A percentile compares a stretch with the other conserved stretches of the same genome.
Conservation (phyloP, 2,329 filamentous ascomycete species). For the Ophiostoma himal-ulmi region DNA sequence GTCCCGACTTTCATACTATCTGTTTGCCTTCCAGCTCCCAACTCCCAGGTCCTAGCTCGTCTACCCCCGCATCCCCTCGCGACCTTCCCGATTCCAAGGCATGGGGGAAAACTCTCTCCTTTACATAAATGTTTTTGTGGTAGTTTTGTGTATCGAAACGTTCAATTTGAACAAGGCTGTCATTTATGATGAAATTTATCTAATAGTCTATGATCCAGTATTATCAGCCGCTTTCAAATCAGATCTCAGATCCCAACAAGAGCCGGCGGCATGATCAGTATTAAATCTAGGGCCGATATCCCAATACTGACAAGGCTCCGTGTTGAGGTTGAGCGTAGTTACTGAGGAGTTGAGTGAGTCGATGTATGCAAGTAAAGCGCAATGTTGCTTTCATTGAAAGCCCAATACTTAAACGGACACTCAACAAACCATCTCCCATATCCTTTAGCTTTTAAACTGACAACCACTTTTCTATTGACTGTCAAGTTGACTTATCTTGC, state of each 20-base stretch:
- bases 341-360: neutral
- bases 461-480: no score
- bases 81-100: neutral
- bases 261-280: conserved; percentile 1
- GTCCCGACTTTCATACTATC: neutral
- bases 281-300: neutral
- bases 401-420: neutral
- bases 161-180: neutral
- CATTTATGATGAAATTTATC: neutral
- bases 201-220: neutral
- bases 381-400: neutral
- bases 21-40: neutral
- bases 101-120: conserved; percentile 10
- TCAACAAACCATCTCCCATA: neutral
- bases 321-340: neutral
- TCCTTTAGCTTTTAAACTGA: no score
- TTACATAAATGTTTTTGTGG: neutral
- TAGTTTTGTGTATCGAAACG: neutral
- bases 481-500: no score
- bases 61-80: conserved; percentile 12
- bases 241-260: conserved; percentile 5
- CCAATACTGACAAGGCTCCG: neutral
- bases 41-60: neutral
- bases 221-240: neutral
- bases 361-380: neutral